Conservation (phyloP, 176 grass and related monocot genomes). For the Saccharum spontaneum region DNA sequence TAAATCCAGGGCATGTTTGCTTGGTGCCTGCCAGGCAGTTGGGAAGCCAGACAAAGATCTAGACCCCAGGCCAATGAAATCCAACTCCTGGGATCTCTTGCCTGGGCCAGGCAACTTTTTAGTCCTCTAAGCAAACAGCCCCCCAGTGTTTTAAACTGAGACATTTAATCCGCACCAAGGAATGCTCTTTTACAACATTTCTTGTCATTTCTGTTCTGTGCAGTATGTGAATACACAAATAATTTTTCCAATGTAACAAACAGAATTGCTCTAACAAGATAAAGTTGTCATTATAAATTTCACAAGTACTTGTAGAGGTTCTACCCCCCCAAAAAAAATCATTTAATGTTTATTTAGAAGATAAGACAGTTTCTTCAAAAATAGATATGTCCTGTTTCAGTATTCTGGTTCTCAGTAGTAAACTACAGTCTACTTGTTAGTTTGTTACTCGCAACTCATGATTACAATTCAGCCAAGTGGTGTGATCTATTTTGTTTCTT, state of each 20-base stretch:
- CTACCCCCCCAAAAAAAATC: background rate
- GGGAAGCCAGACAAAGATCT: background rate
- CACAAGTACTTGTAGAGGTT: background rate
- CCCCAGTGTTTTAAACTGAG: background rate
- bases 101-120: background rate
- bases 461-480: background rate
- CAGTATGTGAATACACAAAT: background rate
- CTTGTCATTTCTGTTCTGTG: background rate
- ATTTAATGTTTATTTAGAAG: background rate
- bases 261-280: background rate
- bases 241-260: background rate
- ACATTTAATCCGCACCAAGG: background rate
- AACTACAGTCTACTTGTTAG: background rate
- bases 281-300: background rate
- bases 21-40: background rate
- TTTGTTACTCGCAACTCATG: background rate
- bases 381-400: background rate
- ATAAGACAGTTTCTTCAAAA: background rate
- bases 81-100: background rate
- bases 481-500: conserved; percentile 19
- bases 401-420: conserved; percentile 9
- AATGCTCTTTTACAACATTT: background rate
- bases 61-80: background rate
- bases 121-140: background rate
- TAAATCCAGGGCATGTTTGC: background rate